Conservation (phyloP, 1,284 basidiomycete species). For the Cutaneotrichosporon sp. region DNA sequence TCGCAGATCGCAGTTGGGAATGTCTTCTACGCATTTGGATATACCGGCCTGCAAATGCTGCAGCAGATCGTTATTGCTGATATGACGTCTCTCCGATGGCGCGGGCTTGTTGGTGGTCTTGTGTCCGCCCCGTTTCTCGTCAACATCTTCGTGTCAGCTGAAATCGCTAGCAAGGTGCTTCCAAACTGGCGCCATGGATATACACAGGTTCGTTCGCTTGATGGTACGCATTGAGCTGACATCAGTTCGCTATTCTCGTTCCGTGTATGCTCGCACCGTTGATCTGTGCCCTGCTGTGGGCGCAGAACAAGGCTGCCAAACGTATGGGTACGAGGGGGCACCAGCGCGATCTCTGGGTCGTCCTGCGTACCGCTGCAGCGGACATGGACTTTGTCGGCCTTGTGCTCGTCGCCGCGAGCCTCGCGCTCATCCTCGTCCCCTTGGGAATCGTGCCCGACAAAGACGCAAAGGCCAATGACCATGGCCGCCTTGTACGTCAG, state of each 20-base stretch:
- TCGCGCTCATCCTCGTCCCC: slow-evolving; percentile 63
- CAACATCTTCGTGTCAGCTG: slow-evolving; percentile 58
- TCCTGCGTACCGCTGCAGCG: background rate
- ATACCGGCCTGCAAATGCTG: slow-evolving; percentile 63
- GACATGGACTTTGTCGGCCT: slow-evolving; percentile 57
- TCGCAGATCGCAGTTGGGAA: slow-evolving; percentile 49
- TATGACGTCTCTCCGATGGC: slow-evolving; percentile 71
- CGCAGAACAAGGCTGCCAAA: slow-evolving; percentile 21
- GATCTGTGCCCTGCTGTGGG: slow-evolving; percentile 42
- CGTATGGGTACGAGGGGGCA: slow-evolving; percentile 14
- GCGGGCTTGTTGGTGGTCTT: slow-evolving; percentile 63
- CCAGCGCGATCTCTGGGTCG: background rate
- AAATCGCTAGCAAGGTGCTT: slow-evolving; percentile 59
- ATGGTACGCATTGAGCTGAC: background rate
- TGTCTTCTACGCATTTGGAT: slow-evolving; percentile 35
- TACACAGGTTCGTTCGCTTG: slow-evolving; percentile 51
- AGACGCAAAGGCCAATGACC: background rate
- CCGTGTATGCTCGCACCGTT: slow-evolving; percentile 45
- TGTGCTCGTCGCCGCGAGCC: slow-evolving; percentile 58
- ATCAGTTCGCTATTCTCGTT: slow-evolving; percentile 47
- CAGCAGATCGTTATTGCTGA: slow-evolving; percentile 74
- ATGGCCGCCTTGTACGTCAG: slow-evolving; percentile 31
- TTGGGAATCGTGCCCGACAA: slow-evolving; percentile 56
- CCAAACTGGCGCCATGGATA: slow-evolving; percentile 62
- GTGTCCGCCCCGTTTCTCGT: slow-evolving; percentile 65